These are phyloP conservation scores for Tuber melanosporum DNA, from an alignment of 495 filamentous ascomycete genomes.

Conservation along the genomic window DNA sequence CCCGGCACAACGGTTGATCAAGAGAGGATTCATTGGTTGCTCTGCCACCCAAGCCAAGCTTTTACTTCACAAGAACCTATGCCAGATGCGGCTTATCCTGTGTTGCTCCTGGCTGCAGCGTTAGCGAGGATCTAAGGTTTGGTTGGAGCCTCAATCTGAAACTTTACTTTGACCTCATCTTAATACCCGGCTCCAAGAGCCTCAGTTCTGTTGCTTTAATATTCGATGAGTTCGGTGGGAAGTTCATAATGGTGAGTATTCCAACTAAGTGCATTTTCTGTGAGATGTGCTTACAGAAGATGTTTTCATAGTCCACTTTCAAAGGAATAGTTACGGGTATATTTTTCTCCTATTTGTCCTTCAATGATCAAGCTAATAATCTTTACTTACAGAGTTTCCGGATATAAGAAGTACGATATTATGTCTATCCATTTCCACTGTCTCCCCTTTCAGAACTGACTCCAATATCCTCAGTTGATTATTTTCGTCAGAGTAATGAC, in stretches of 20 bases:
- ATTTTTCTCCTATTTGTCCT: constrained; percentile 16
- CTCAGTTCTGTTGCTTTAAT: background rate
- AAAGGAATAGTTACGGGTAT: constrained; percentile 56
- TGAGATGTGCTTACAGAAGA: constrained; percentile 7
- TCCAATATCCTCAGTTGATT: constrained; percentile 57
- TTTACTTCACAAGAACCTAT: background rate
- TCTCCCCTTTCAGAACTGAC: constrained; percentile 6
- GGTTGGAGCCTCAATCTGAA: background rate
- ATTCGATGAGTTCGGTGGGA: background rate
- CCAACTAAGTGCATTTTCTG: background rate
- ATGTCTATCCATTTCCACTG: constrained; percentile 4
- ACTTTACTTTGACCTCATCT: background rate
- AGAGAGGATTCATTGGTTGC: background rate
- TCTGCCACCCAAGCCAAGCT: background rate
- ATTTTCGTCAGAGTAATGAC: constrained; percentile 58
- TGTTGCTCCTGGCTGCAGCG: background rate
- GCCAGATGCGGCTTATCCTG: background rate
- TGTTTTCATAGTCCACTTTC: constrained; percentile 63
- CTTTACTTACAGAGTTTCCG: constrained; percentile 55
- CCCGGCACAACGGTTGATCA: background rate
- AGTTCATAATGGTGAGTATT: background rate
- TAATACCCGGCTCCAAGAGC: background rate
- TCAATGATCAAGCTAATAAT: constrained; percentile 17
- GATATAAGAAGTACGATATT: constrained; percentile 53
- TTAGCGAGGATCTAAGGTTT: background rate